These are phyloP conservation scores for Petunia hybrid DNA, from an alignment of 305 asterid genomes.

Conservation along the genomic window DNA sequence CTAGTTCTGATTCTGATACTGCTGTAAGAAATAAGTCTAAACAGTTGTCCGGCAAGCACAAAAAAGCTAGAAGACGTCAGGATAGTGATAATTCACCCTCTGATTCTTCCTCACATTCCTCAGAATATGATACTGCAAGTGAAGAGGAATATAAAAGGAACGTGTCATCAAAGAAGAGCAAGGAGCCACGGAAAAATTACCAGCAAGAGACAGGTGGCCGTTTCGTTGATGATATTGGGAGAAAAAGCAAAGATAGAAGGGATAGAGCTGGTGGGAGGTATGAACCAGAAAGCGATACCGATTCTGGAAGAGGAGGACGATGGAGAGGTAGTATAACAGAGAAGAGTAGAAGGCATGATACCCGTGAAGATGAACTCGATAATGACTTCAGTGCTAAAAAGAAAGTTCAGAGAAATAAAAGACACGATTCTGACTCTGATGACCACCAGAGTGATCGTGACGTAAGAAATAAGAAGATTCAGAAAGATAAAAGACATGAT, in stretches of 20 bases:
- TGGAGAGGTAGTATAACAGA: slow-evolving; percentile 42
- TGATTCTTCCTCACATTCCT: slow-evolving; percentile 52
- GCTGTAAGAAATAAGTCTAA: slow-evolving; percentile 48
- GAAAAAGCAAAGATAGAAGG: slow-evolving; percentile 32
- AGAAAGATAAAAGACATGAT: slow-evolving; percentile 34
- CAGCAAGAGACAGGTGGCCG: slow-evolving; percentile 35
- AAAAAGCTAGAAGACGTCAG: slow-evolving; percentile 42
- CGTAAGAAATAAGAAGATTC: slow-evolving; percentile 8
- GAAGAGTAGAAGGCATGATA: too few relatives aligned
- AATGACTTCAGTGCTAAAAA: slow-evolving; percentile 41
- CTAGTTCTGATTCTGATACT: slow-evolving; percentile 40
- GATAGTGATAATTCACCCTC: slow-evolving; percentile 52
- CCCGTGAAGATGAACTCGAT: slow-evolving; percentile 20
- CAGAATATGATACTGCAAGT: slow-evolving; percentile 57
- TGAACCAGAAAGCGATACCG: slow-evolving; percentile 45
- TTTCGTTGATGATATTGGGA: slow-evolving; percentile 32
- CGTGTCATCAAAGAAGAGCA: too few relatives aligned
- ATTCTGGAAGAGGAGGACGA: slow-evolving; percentile 47
- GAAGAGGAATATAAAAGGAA: slow-evolving; percentile 36
- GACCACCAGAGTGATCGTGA: slow-evolving; percentile 28
- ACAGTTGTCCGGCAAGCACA: slow-evolving; percentile 49
- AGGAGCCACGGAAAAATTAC: slow-evolving; percentile 25
- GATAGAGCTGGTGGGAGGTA: slow-evolving; percentile 38
- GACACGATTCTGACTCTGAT: slow-evolving; percentile 35
- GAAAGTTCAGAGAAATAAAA: slow-evolving; percentile 19